phyloP scores from a whole-genome alignment of 2,329 filamentous ascomycete species.

The Beauveria sp. region DNA sequence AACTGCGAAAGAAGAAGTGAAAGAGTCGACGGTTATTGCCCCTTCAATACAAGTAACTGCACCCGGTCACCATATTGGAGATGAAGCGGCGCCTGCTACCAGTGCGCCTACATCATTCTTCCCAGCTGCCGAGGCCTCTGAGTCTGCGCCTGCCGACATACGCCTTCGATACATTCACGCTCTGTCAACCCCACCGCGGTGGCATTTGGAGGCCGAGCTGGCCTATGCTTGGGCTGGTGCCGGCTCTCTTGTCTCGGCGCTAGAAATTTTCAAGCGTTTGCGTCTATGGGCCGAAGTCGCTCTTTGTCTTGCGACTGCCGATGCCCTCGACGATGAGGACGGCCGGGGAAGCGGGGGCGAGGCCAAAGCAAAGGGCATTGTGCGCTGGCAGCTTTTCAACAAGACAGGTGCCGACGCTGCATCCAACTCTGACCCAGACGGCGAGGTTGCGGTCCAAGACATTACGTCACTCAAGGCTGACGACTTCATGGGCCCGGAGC shows the following conservation, averaged over 20 bases:
- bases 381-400: conserved; percentile 73
- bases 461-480: conserved; percentile 46
- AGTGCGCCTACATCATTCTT: conserved; percentile 67
- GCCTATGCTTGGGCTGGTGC: conserved; percentile 87
- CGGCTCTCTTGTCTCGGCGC: conserved; percentile 78
- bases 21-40: conserved; percentile 25
- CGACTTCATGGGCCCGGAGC: conserved; percentile 53
- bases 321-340: conserved; percentile 48
- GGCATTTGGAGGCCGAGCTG: conserved; percentile 90
- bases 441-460: conserved; percentile 43
- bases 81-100: conserved; percentile 14
- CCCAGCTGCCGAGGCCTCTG: conserved; percentile 63
- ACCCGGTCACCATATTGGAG: conserved; percentile 22
- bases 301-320: conserved; percentile 67
- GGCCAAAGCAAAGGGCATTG: conserved; percentile 68
- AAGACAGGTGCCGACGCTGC: conserved; percentile 36
- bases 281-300: conserved; percentile 94
- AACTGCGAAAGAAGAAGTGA: conserved; percentile 19
- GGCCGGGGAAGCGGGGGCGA: conserved; percentile 55
- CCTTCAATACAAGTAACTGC: conserved; percentile 39
- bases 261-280: conserved; percentile 92
- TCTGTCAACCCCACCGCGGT: conserved; percentile 75
- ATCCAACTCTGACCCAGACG: conserved; percentile 33
- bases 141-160: conserved; percentile 70
- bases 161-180: conserved; percentile 79